phyloP scores from a whole-genome alignment of 768 basidiomycete species.

The Pleurotus cornucopiae region DNA sequence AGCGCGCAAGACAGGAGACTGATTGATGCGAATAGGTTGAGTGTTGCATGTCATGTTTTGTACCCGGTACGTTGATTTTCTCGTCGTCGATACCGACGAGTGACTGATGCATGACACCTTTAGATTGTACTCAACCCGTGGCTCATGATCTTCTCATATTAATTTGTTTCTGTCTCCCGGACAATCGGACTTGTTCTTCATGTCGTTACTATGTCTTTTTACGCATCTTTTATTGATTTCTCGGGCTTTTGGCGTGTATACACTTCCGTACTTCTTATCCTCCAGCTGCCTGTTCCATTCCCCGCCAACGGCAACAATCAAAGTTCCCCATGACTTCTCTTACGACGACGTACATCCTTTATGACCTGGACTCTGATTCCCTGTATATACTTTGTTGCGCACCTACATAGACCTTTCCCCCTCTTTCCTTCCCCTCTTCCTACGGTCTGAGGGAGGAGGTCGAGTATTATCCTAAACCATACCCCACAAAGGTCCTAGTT shows the following conservation, averaged over 20 bases:
- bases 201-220: background rate
- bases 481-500: no score
- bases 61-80: conserved; percentile 51
- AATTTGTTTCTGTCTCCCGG: conserved; percentile 9
- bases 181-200: background rate
- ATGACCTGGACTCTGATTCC: background rate
- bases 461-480: no score
- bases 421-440: no score
- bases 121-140: conserved; percentile 80
- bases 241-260: conserved; percentile 1
- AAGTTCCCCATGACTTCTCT: background rate
- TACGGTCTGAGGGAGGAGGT: no score
- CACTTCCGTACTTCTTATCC: background rate
- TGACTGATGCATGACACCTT: conserved; percentile 7
- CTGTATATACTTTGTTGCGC: background rate
- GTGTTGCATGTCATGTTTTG: conserved; percentile 61
- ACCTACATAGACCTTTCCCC: no score
- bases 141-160: conserved; percentile 79
- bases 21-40: conserved; percentile 41
- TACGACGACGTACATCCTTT: background rate
- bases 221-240: background rate
- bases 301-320: background rate
- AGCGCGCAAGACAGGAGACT: no score
- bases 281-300: background rate
- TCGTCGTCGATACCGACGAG: conserved; percentile 4